A percentile compares a stretch with the other conserved stretches of the same genome.
Evolutionary conservation across 176 grass and related monocot species (phyloP).

Genomic region (Poa annua): DNA sequence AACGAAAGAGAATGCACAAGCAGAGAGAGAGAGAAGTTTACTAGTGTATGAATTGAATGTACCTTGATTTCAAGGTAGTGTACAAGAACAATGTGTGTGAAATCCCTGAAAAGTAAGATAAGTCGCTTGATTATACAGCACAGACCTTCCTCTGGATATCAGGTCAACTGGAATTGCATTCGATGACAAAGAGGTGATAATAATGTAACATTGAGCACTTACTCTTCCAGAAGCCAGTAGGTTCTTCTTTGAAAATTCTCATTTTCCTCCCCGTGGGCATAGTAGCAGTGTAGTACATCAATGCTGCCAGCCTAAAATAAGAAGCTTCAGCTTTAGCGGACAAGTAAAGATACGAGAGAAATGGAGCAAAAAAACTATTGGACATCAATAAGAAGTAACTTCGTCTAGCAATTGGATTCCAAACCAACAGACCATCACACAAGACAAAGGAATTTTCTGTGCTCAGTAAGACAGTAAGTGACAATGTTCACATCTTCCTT

Average conservation of each 20-base stretch:
- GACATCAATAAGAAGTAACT: background rate
- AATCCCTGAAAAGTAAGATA: constrained; percentile 61
- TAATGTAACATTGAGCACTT: constrained; percentile 47
- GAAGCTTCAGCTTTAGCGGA: constrained; percentile 35
- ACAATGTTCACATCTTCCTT: constrained; percentile 35
- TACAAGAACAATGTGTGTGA: constrained; percentile 96
- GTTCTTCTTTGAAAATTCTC: constrained; percentile 95
- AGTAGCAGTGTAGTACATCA: constrained; percentile 99
- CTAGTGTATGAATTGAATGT: constrained; percentile 18
- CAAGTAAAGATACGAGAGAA: constrained; percentile 36
- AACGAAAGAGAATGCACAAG: background rate
- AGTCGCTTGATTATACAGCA: constrained; percentile 33
- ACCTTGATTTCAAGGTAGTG: constrained; percentile 99
- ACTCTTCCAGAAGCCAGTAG: constrained; percentile 99
- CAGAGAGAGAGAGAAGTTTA: background rate
- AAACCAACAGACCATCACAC: background rate
- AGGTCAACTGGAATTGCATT: constrained; percentile 32
- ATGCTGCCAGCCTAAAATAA: constrained; percentile 83
- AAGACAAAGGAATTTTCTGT: background rate
- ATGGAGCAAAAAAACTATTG: constrained; percentile 33
- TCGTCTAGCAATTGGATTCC: constrained; percentile 7
- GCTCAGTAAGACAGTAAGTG: background rate
- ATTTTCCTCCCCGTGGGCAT: constrained; percentile 95
- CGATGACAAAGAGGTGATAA: constrained; percentile 27
- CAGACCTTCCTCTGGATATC: background rate